A percentile compares a stretch with the other conserved stretches of the same genome.
These are phyloP conservation scores for Castanospermum australe DNA, from an alignment of 306 rosid genomes.

Conservation along the genomic window DNA sequence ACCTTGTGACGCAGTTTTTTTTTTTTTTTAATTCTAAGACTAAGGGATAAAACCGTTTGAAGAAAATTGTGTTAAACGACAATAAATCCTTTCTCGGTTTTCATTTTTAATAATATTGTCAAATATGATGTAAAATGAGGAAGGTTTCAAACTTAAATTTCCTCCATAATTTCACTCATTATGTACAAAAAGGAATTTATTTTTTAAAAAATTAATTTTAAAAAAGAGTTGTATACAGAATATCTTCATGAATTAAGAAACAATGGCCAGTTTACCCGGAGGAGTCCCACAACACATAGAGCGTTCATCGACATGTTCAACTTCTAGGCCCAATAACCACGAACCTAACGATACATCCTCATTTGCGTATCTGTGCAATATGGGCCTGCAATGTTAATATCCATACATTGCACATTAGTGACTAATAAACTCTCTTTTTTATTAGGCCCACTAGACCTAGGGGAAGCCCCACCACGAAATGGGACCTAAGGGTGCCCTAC, in stretches of 20 bases:
- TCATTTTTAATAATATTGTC: too few species aligned
- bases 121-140: too few species aligned
- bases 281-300: slow-evolving; percentile 94
- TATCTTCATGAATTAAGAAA: neutral
- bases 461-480: too few species aligned
- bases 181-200: neutral
- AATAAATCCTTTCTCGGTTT: too few species aligned
- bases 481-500: too few species aligned
- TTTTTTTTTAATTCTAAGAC: too few species aligned
- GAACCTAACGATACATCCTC: slow-evolving; percentile 93
- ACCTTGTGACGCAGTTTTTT: too few species aligned
- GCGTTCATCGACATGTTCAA: slow-evolving; percentile 70
- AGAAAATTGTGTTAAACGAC: too few species aligned
- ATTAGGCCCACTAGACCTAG: too few species aligned
- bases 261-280: slow-evolving; percentile 53
- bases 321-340: slow-evolving; percentile 86
- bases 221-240: neutral
- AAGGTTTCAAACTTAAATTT: too few species aligned
- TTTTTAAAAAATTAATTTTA: neutral
- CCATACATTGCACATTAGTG: neutral
- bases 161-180: too few species aligned
- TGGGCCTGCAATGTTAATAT: slow-evolving; percentile 48
- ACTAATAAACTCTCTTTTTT: neutral
- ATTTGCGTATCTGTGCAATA: slow-evolving; percentile 82
- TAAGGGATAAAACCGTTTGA: too few species aligned